Conservation (phyloP, 148 eudicot species). For the Linanthus parryae region DNA sequence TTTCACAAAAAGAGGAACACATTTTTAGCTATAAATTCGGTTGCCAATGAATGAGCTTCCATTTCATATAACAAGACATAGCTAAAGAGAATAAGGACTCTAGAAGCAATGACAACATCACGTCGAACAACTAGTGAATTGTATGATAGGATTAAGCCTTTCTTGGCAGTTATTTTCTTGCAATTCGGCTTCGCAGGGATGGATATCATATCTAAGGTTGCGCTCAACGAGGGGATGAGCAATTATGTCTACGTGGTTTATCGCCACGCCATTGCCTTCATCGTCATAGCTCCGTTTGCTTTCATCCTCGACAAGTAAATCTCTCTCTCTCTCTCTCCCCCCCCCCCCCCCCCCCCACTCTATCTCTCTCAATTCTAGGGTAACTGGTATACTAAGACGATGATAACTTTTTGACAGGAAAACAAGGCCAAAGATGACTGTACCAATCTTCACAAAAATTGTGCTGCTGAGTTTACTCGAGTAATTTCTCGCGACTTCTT, state of each 20-base stretch:
- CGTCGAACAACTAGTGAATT: too few relatives aligned
- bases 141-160: constrained; percentile 48
- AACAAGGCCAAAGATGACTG: constrained; percentile 78
- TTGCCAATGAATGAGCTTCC: too few relatives aligned
- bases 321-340: constrained; percentile 9
- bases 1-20: too few relatives aligned
- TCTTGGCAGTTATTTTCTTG: constrained; percentile 55
- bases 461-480: constrained; percentile 67
- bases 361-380: neutral
- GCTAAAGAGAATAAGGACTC: too few relatives aligned
- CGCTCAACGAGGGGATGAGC: constrained; percentile 85
- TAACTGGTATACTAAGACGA: neutral
- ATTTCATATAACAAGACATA: too few relatives aligned
- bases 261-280: constrained; percentile 79
- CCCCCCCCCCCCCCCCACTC: neutral
- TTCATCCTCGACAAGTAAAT: constrained; percentile 63
- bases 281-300: constrained; percentile 79
- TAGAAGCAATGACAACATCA: too few relatives aligned
- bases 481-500: constrained; percentile 25
- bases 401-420: constrained; percentile 42
- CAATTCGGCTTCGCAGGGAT: constrained; percentile 87
- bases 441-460: constrained; percentile 52
- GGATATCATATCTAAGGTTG: constrained; percentile 82
- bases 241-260: constrained; percentile 89
- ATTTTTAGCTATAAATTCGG: too few relatives aligned